A percentile compares a stretch with the other conserved stretches of the same genome.
phyloP scores from a whole-genome alignment of 192 early-diverging fungal species.

The Rhizoclosmatium sp. region DNA sequence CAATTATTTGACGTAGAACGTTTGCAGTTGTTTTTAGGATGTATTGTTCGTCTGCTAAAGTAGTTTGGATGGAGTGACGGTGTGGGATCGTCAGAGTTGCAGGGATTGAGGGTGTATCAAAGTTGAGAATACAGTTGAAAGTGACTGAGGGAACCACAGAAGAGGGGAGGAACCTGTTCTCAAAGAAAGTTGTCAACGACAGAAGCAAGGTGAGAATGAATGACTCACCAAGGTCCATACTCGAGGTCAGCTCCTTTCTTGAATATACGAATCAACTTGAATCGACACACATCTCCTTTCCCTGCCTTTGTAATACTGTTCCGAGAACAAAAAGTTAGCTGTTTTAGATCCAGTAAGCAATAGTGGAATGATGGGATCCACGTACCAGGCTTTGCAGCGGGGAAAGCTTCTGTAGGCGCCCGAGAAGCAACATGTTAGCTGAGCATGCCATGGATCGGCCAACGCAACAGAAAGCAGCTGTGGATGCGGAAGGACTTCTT shows the following conservation, averaged over 20 bases:
- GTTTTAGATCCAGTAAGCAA: too few species aligned
- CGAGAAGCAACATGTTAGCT: too few species aligned
- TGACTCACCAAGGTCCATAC: constrained; percentile 15
- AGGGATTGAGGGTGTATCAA: not conserved
- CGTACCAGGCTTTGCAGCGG: constrained; percentile 13
- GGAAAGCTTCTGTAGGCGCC: not conserved
- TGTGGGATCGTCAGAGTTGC: not conserved
- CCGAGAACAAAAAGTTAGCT: too few species aligned
- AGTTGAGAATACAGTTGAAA: not conserved
- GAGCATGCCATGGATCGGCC: too few species aligned
- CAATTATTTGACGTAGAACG: not conserved
- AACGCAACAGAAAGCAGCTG: too few species aligned
- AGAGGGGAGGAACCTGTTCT: not conserved
- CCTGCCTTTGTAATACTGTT: constrained; percentile 17
- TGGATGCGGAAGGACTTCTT: too few species aligned
- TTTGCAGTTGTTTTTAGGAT: constrained; percentile 23
- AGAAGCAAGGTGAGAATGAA: not conserved
- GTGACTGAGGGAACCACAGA: not conserved
- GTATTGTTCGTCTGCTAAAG: constrained; percentile 9
- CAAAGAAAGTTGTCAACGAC: too few species aligned
- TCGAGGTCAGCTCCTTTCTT: constrained; percentile 3
- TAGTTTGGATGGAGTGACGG: constrained; percentile 18
- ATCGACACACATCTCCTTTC: constrained; percentile 27
- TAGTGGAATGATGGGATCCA: not conserved
- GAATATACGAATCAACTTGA: constrained; percentile 12